These are phyloP conservation scores for Dendrobium officinale DNA, from an alignment of 106 monocot species.

Conservation along the genomic window DNA sequence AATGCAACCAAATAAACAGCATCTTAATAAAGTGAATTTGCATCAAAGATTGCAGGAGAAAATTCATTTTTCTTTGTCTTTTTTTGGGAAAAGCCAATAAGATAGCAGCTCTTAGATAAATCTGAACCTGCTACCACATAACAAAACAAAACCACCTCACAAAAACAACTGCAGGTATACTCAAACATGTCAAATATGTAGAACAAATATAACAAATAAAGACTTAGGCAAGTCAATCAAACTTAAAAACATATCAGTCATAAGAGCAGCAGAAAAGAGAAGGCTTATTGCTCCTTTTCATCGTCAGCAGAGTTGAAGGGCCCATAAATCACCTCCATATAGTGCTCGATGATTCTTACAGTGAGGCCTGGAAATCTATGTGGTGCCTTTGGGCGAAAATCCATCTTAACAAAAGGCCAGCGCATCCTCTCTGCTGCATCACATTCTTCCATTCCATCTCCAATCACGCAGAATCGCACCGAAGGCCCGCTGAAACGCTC, in stretches of 20 bases:
- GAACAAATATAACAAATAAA: no score
- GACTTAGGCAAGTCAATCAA: not conserved
- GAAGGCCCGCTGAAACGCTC: constrained; percentile 46
- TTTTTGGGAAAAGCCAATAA: no score
- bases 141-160: no score
- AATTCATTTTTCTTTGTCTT: no score
- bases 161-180: no score
- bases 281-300: not conserved
- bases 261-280: not conserved
- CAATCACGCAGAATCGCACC: constrained; percentile 79
- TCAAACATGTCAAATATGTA: no score
- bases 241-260: not conserved
- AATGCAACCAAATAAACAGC: no score
- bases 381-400: constrained; percentile 37
- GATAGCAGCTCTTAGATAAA: no score
- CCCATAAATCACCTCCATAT: constrained; percentile 64
- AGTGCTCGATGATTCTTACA: constrained; percentile 38
- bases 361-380: constrained; percentile 75
- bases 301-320: constrained; percentile 12
- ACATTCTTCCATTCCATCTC: constrained; percentile 87
- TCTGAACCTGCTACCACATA: no score
- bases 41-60: no score
- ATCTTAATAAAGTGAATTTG: no score
- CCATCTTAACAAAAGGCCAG: constrained; percentile 85
- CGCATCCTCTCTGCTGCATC: constrained; percentile 62